phyloP scores from a whole-genome alignment of 768 basidiomycete genomes.

The Auriscalpium vulgare region DNA sequence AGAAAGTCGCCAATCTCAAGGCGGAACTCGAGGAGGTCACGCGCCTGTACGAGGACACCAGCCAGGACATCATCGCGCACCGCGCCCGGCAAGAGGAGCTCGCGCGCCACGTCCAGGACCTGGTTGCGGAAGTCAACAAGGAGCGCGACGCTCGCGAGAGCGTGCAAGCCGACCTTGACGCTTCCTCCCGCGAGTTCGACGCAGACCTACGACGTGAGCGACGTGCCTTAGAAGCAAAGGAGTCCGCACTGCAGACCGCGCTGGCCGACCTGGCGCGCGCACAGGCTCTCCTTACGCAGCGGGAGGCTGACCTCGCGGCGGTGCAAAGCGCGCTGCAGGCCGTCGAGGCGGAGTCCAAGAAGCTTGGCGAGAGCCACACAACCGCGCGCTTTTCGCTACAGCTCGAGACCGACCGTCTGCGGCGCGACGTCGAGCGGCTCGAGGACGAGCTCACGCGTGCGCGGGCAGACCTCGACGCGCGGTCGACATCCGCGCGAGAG shows the following conservation, averaged over 20 bases:
- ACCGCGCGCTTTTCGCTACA: conserved; percentile 81
- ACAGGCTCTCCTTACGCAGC: conserved; percentile 56
- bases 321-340: conserved; percentile 66
- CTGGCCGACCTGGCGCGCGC: conserved; percentile 55
- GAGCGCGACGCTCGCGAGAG: conserved; percentile 51
- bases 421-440: conserved; percentile 72
- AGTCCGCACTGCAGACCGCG: conserved; percentile 55
- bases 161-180: conserved; percentile 44
- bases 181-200: conserved; percentile 57
- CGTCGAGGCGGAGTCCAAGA: conserved; percentile 69
- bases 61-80: conserved; percentile 57
- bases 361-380: conserved; percentile 77
- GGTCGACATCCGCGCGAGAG: conserved; percentile 58
- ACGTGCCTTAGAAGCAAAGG: conserved; percentile 62
- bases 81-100: conserved; percentile 72
- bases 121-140: conserved; percentile 53
- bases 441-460: conserved; percentile 74
- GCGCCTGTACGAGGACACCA: conserved; percentile 56
- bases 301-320: conserved; percentile 66
- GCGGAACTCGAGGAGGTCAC: conserved; percentile 57
- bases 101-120: conserved; percentile 63
- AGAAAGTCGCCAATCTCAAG: conserved; percentile 68
- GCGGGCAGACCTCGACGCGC: conserved; percentile 58
- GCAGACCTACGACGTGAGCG: conserved; percentile 49
- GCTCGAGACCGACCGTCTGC: conserved; percentile 80